Conservation (phyloP, 192 early-diverging fungal genomes). For the Mycoemilia scoparia region DNA sequence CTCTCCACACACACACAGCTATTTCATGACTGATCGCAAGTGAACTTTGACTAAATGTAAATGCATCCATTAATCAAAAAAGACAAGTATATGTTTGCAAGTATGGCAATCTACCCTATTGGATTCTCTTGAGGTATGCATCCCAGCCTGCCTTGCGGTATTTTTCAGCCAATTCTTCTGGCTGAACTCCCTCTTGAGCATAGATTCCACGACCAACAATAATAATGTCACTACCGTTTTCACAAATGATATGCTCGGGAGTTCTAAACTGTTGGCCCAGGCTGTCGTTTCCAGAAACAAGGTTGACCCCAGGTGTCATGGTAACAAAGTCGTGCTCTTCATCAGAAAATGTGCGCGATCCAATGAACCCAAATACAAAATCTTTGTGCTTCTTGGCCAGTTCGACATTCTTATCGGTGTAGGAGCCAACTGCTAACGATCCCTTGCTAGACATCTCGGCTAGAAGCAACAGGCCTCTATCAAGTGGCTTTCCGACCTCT, state of each 20-base stretch:
- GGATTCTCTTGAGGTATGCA: slow-evolving; percentile 56
- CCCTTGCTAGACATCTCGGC: slow-evolving; percentile 95
- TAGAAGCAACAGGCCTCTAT: slow-evolving; percentile 67
- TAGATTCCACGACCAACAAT: slow-evolving; percentile 98
- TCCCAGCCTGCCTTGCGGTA: slow-evolving; percentile 93
- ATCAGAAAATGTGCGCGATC: slow-evolving; percentile 35
- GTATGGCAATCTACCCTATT: too few species aligned
- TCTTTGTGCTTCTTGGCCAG: slow-evolving; percentile 73
- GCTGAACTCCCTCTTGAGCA: slow-evolving; percentile 56
- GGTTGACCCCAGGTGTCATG: slow-evolving; percentile 88
- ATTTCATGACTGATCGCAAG: too few species aligned
- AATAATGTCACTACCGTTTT: slow-evolving; percentile 82
- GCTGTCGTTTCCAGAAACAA: slow-evolving; percentile 65
- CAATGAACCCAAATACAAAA: slow-evolving; percentile 93
- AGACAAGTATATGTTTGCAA: too few species aligned
- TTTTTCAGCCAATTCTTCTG: slow-evolving; percentile 50
- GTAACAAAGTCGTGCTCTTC: slow-evolving; percentile 75
- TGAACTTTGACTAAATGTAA: too few species aligned
- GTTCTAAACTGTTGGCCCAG: slow-evolving; percentile 94
- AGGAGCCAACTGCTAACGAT: slow-evolving; percentile 58
- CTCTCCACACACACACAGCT: too few species aligned
- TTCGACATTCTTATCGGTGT: slow-evolving; percentile 67
- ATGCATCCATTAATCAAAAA: too few species aligned
- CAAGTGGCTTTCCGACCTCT: slow-evolving; percentile 63
- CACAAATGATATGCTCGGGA: slow-evolving; percentile 66